Evolutionary conservation across 495 filamentous ascomycete species (phyloP), one percentile per base, ranked within the genome.

Genomic region (Aspergillus sclerotiicarbonarius): DNA sequence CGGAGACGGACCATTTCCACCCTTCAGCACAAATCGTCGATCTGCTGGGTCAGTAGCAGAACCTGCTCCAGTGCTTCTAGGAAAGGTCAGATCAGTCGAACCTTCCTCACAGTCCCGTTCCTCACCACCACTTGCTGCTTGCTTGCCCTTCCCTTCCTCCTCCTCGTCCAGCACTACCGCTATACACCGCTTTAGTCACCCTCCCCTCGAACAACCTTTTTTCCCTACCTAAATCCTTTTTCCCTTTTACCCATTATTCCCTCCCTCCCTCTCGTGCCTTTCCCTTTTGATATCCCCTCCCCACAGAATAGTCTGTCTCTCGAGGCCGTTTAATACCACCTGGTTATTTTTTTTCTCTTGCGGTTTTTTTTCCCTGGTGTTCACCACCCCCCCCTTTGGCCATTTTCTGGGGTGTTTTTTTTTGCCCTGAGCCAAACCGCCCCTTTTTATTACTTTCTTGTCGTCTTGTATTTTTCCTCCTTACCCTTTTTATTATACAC

Each of bases 1-100:
- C 62, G 53, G 67, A 66, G 67, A 65, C 69, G 61, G 58, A 51
- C 58, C 67, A 68, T 67, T 61, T 58, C 63, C 63, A 61, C 57
- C 54, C 37, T 59, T 59, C 50, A 65, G 51, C 52, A 57, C 54
- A 58, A 68, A 62, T 69, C 67, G 66, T 49, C 66, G 69, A 73
- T 75, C 69, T 56, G 53, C 53, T 63, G 53, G 57, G 53, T 57
- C 53, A 37, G 37, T 33, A 58, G 60, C 53, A 60, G 48, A 49
- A 53, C 44, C 57, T 60, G 61, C 53, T 57, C 57, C 41, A 60
- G 21, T 58, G 33, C 57, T 60, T 39, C 49, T 58, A 55, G 50
- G 50, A 58, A 67, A 67, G 64, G 65, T 67, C 65, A 67, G 65
- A 64, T 60, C 53, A 58, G 41, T 61, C 51, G 49, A 58, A 57